phyloP scores from a whole-genome alignment of 1,284 basidiomycete species.

The Papiliotrema nemorosa region DNA sequence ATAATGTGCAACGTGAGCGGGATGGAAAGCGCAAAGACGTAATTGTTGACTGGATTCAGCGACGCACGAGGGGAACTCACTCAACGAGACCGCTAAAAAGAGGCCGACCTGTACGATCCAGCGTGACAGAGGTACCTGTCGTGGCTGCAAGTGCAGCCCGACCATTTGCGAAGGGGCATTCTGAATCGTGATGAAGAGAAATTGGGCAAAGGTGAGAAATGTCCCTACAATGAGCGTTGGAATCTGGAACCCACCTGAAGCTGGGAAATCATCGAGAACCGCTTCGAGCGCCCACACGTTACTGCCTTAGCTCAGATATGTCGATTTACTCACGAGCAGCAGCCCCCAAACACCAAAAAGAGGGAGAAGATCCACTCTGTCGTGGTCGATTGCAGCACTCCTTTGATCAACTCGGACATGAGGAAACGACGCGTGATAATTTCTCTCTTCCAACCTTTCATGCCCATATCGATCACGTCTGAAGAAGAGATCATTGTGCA shows the following conservation, averaged over 20 bases:
- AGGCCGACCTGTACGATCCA: constrained; percentile 79
- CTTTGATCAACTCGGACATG: background rate
- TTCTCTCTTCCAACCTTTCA: background rate
- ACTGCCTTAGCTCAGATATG: constrained; percentile 11
- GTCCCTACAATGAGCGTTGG: constrained; percentile 56
- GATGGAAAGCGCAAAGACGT: constrained; percentile 75
- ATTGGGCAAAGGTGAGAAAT: constrained; percentile 81
- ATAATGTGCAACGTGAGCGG: constrained; percentile 94
- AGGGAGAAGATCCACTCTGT: constrained; percentile 61
- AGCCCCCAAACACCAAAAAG: constrained; percentile 71
- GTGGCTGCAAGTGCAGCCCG: constrained; percentile 40
- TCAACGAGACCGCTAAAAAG: constrained; percentile 70
- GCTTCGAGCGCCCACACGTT: constrained; percentile 53
- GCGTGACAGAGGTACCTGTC: constrained; percentile 66
- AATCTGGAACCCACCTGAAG: constrained; percentile 56
- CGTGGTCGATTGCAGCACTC: constrained; percentile 4
- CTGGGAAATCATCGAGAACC: constrained; percentile 64
- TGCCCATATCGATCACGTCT: constrained; percentile 23
- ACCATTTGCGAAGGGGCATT: constrained; percentile 36
- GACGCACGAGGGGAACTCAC: constrained; percentile 18
- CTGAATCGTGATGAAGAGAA: constrained; percentile 65
- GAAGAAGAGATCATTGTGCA: constrained; percentile 4
- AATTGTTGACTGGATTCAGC: constrained; percentile 69
- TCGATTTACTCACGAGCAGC: constrained; percentile 61
- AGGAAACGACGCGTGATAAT: background rate